A percentile compares a stretch with the other conserved stretches of the same genome.
phyloP scores from a whole-genome alignment of 345 rosid genomes.

The Rhizophora apiculata region DNA sequence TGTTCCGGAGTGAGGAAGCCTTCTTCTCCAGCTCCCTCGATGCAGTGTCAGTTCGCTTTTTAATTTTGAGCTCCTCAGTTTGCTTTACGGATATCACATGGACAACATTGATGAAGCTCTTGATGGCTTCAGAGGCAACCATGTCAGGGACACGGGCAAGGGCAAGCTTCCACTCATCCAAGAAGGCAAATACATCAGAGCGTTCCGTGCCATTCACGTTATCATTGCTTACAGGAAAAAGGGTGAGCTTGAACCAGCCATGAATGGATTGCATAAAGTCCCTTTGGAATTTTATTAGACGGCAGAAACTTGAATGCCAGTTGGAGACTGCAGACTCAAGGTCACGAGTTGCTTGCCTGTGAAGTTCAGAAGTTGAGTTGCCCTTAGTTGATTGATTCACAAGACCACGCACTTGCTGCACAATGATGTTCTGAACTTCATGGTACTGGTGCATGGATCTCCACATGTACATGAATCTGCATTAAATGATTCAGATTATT shows the following conservation, averaged over 20 bases:
- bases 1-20: slow-evolving; percentile 76
- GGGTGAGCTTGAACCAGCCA: slow-evolving; percentile 89
- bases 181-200: slow-evolving; percentile 59
- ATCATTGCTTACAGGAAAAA: slow-evolving; percentile 65
- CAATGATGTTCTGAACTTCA: slow-evolving; percentile 75
- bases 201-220: slow-evolving; percentile 37
- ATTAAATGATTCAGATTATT: slow-evolving; percentile 9
- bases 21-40: slow-evolving; percentile 93
- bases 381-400: slow-evolving; percentile 69
- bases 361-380: slow-evolving; percentile 84
- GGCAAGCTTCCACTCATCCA: slow-evolving; percentile 92
- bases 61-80: slow-evolving; percentile 72
- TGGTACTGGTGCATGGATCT: slow-evolving; percentile 82
- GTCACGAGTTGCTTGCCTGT: slow-evolving; percentile 89
- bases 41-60: slow-evolving; percentile 67
- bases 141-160: slow-evolving; percentile 93
- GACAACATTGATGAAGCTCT: slow-evolving; percentile 83
- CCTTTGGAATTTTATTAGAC: slow-evolving; percentile 73
- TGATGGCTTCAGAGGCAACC: slow-evolving; percentile 97
- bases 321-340: slow-evolving; percentile 79
- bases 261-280: slow-evolving; percentile 75
- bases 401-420: slow-evolving; percentile 95
- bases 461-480: slow-evolving; percentile 99
- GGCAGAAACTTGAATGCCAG: slow-evolving; percentile 91
- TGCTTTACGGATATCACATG: slow-evolving; percentile 77